These are phyloP conservation scores for Schwanniomyces occidentalis DNA, from an alignment of 805 yeast genomes.

Conservation along the genomic window DNA sequence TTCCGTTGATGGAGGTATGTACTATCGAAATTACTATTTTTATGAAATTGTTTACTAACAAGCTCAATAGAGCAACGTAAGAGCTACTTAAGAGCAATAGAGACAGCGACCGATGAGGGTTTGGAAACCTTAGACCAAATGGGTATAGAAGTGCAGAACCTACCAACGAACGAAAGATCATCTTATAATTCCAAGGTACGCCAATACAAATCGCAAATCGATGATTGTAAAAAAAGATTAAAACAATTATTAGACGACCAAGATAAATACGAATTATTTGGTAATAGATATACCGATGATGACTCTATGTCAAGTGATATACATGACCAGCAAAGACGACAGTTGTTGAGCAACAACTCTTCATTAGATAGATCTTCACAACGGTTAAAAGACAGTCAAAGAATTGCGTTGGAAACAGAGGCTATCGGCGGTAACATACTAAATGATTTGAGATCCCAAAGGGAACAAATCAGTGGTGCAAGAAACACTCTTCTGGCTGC, in stretches of 20 bases:
- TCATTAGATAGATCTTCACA: slow-evolving; percentile 81
- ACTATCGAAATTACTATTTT: background rate
- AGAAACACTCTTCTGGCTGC: slow-evolving; percentile 87
- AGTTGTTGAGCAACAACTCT: slow-evolving; percentile 72
- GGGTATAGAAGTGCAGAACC: slow-evolving; percentile 79
- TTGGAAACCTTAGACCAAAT: slow-evolving; percentile 82
- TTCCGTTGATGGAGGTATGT: slow-evolving; percentile 43
- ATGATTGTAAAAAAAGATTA: slow-evolving; percentile 54
- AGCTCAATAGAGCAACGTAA: slow-evolving; percentile 47
- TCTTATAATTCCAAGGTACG: slow-evolving; percentile 74
- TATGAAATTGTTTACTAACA: slow-evolving; percentile 14
- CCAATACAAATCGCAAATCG: slow-evolving; percentile 61
- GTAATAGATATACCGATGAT: slow-evolving; percentile 45
- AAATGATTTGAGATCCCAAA: slow-evolving; percentile 84
- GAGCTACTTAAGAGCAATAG: slow-evolving; percentile 57
- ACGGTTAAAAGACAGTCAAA: slow-evolving; percentile 80
- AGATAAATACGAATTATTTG: slow-evolving; percentile 74
- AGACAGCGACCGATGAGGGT: slow-evolving; percentile 74
- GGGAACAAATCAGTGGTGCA: slow-evolving; percentile 87
- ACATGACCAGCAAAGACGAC: slow-evolving; percentile 73
- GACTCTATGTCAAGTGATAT: slow-evolving; percentile 28
- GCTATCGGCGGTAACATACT: slow-evolving; percentile 86
- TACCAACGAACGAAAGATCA: slow-evolving; percentile 75
- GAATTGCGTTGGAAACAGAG: slow-evolving; percentile 92
- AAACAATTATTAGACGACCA: slow-evolving; percentile 64